Evolutionary conservation across 2,329 filamentous ascomycete species (phyloP).

Genomic region (Xylariaceae sp.): DNA sequence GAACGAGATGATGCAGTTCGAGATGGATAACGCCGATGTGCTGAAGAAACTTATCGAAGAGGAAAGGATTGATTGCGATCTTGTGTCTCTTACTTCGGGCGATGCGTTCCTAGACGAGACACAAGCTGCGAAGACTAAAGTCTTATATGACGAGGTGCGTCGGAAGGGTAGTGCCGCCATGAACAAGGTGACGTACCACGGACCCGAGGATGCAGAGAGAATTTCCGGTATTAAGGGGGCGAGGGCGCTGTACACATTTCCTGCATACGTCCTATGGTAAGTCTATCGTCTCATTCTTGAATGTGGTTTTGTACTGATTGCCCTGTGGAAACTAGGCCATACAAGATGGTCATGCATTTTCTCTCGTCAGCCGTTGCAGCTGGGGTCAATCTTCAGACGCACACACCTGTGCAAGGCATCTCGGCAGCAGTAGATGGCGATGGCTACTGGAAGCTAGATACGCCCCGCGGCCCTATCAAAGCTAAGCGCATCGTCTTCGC

Average conservation of each 20-base stretch:
- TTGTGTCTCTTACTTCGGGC: slow-evolving; percentile 20
- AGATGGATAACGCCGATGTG: slow-evolving; percentile 24
- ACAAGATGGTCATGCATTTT: slow-evolving; percentile 28
- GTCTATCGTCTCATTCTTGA: not conserved
- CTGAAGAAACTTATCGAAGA: slow-evolving; percentile 28
- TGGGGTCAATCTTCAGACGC: slow-evolving; percentile 28
- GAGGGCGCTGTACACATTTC: slow-evolving; percentile 31
- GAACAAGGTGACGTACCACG: slow-evolving; percentile 18
- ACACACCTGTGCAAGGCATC: slow-evolving; percentile 22
- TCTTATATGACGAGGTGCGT: slow-evolving; percentile 28
- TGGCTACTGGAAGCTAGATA: slow-evolving; percentile 45
- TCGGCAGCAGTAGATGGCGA: slow-evolving; percentile 18
- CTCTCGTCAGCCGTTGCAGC: slow-evolving; percentile 15
- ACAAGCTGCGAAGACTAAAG: slow-evolving; percentile 24
- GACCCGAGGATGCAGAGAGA: slow-evolving; percentile 20
- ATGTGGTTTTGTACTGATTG: not conserved
- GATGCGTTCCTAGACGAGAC: slow-evolving; percentile 29
- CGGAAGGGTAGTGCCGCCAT: slow-evolving; percentile 23
- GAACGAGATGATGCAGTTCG: slow-evolving; percentile 29
- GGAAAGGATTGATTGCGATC: slow-evolving; percentile 33
- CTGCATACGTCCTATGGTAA: slow-evolving; percentile 22
- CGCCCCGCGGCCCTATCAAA: slow-evolving; percentile 49
- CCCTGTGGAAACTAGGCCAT: slow-evolving; percentile 25
- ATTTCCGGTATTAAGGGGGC: slow-evolving; percentile 32
- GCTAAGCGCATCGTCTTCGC: slow-evolving; percentile 57